Percentiles rank a stretch among this genome's conserved stretches.
Conservation (phyloP, 192 early-diverging fungal genomes). For the Paraglomus brasilianum region DNA sequence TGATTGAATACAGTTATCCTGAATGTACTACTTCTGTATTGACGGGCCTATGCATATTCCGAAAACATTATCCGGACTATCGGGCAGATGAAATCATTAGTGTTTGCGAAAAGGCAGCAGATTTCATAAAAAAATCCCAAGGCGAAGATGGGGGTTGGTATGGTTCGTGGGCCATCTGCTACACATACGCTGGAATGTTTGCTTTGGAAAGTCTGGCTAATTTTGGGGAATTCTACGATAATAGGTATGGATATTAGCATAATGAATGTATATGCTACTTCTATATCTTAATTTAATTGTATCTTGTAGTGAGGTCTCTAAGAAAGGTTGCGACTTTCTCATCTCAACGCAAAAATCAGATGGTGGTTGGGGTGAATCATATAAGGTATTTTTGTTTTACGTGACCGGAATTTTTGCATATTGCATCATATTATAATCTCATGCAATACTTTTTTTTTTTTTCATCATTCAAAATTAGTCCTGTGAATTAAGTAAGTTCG, state of each 20-base stretch:
- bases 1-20: conserved; percentile 96
- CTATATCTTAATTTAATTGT: conserved; percentile 14
- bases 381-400: conserved; percentile 55
- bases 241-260: conserved; percentile 48
- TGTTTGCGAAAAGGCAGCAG: conserved; percentile 52
- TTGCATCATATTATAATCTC: conserved; percentile 23
- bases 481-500: conserved; percentile 67
- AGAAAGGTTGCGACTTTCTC: conserved; percentile 87
- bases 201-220: conserved; percentile 80
- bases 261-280: background rate
- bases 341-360: conserved; percentile 83
- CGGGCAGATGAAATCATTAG: conserved; percentile 69
- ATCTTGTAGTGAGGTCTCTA: conserved; percentile 49
- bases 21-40: conserved; percentile 96
- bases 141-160: conserved; percentile 87
- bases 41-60: conserved; percentile 79
- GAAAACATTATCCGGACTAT: conserved; percentile 76
- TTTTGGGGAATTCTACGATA: conserved; percentile 80
- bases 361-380: conserved; percentile 98
- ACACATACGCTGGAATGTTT: conserved; percentile 95
- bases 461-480: conserved; percentile 43
- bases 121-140: conserved; percentile 77
- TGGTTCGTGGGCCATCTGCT: conserved; percentile 97
- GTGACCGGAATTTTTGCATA: background rate
- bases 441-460: conserved; percentile 1